These are phyloP conservation scores for Evernia prunastri DNA, from an alignment of 495 filamentous ascomycete species.

Conservation along the genomic window DNA sequence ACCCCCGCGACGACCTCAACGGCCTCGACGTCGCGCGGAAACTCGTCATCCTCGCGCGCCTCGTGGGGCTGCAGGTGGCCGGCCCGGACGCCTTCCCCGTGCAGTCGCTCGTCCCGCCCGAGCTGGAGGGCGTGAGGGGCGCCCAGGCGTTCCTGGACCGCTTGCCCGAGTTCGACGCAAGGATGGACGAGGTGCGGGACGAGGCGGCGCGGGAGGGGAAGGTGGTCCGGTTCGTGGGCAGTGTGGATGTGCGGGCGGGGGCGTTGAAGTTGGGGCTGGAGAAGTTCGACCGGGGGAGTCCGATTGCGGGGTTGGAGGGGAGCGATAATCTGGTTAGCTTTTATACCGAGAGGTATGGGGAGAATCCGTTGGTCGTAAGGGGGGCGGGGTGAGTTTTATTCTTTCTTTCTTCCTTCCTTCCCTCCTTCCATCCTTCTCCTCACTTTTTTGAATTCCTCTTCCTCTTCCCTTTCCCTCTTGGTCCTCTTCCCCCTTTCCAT, in stretches of 20 bases:
- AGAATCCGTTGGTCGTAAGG: slow-evolving; percentile 85
- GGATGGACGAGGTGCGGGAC: slow-evolving; percentile 77
- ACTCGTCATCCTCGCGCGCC: slow-evolving; percentile 81
- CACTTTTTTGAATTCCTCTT: no score
- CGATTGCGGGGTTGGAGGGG: slow-evolving; percentile 88
- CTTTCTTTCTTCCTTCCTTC: not conserved
- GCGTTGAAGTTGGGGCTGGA: slow-evolving; percentile 83
- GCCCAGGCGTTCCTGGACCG: slow-evolving; percentile 76
- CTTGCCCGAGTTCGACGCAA: slow-evolving; percentile 67
- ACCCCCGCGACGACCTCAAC: slow-evolving; percentile 92
- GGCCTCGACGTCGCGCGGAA: slow-evolving; percentile 96
- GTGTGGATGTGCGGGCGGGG: slow-evolving; percentile 69
- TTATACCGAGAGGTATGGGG: slow-evolving; percentile 88
- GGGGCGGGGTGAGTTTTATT: slow-evolving; percentile 60
- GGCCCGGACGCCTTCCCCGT: slow-evolving; percentile 82
- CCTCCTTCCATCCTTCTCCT: not conserved
- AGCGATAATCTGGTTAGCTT: slow-evolving; percentile 98
- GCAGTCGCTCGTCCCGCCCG: slow-evolving; percentile 78
- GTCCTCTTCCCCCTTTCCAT: no score
- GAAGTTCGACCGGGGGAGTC: slow-evolving; percentile 72
- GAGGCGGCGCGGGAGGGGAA: slow-evolving; percentile 76
- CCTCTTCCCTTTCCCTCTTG: no score
- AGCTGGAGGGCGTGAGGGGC: slow-evolving; percentile 64
- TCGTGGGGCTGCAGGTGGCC: slow-evolving; percentile 70
- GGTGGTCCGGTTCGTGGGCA: slow-evolving; percentile 93